These are phyloP conservation scores for Nidularia pulvinata DNA, from an alignment of 768 basidiomycete genomes.

Conservation along the genomic window DNA sequence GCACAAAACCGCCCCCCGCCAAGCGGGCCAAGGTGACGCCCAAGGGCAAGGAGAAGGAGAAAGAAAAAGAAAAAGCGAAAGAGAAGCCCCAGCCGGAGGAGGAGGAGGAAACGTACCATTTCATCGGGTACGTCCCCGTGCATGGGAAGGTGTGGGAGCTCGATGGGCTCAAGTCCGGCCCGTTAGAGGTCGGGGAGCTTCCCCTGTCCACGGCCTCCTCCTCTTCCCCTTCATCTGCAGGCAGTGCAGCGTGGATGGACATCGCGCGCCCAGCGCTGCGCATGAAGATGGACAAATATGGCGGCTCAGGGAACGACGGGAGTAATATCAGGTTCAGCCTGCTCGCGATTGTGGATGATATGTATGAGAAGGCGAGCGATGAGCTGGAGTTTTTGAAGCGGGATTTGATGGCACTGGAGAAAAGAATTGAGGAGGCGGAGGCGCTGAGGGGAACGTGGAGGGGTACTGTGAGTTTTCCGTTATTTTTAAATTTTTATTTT, in stretches of 20 bases:
- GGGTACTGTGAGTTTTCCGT: neutral
- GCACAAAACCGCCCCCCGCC: constrained; percentile 29
- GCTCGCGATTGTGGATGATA: constrained; percentile 57
- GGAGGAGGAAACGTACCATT: constrained; percentile 55
- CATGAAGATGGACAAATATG: constrained; percentile 61
- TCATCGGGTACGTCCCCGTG: constrained; percentile 64
- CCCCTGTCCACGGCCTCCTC: constrained; percentile 4
- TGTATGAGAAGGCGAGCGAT: constrained; percentile 46
- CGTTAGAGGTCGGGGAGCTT: constrained; percentile 65
- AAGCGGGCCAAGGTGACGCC: constrained; percentile 26
- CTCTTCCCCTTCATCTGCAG: neutral
- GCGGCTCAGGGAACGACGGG: constrained; percentile 38
- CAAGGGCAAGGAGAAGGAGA: constrained; percentile 4
- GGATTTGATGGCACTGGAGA: constrained; percentile 43
- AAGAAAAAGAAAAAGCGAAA: constrained; percentile 3
- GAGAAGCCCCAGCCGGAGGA: constrained; percentile 19
- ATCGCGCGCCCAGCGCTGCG: constrained; percentile 58
- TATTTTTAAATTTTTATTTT: no score
- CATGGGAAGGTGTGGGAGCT: constrained; percentile 73
- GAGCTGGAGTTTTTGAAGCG: constrained; percentile 52
- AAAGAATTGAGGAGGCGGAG: constrained; percentile 30
- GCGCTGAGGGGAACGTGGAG: constrained; percentile 32
- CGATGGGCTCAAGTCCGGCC: constrained; percentile 61
- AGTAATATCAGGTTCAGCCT: constrained; percentile 59
- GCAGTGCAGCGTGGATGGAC: constrained; percentile 52